Base-by-base conservation (phyloP, 306 rosid species). In the Glycine soja region DNA sequence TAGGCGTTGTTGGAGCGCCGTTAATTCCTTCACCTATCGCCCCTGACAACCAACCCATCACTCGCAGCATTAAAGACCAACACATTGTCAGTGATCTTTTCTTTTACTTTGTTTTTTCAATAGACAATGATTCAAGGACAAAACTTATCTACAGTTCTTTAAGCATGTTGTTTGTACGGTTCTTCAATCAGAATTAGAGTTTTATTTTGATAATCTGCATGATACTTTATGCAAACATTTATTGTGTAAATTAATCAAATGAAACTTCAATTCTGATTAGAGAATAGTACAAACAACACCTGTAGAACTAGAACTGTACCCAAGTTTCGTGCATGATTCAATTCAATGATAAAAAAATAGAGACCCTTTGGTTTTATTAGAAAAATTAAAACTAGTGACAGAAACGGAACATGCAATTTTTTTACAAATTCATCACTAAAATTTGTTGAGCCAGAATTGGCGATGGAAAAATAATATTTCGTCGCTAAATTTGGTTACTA, bases 1-100 rank as follows among this genome's bases (percentile, higher is more conserved):
- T 92, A 0, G 97, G 97, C 4, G 98, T 95, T 9, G 93, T 90
- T 4, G 97, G 97, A 84, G 97, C 98, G 9, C 98, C 98, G 10
- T 75, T 95, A 57, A 87, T 92, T 70, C 98, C 97, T 14, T 82
- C 93, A 54, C 93, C 97, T 18, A 87, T 91, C 72, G 54, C 70
- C 13, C 72, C 70, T 66, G 88, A 90, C 72, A 76, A 83, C 70
- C 91, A 90, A 64, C 82, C 86, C 85, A 83, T 91, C 66, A 88
- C 70, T 69, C 83, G 88, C 64, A 81, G 78, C 90, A 84, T 94
- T 83, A 92, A 90, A 86, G 97, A 95, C 88, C 83, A 91, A 32
- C 93, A 90, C 64, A 87, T 95, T 82, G 98, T 94, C 66, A 87
- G 90, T 86, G 7, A n/a, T 36, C 57, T 47, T 70, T 46, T 45